These are phyloP conservation scores for Boletus pseudopeckii DNA, from an alignment of 768 basidiomycete species.

Conservation along the genomic window DNA sequence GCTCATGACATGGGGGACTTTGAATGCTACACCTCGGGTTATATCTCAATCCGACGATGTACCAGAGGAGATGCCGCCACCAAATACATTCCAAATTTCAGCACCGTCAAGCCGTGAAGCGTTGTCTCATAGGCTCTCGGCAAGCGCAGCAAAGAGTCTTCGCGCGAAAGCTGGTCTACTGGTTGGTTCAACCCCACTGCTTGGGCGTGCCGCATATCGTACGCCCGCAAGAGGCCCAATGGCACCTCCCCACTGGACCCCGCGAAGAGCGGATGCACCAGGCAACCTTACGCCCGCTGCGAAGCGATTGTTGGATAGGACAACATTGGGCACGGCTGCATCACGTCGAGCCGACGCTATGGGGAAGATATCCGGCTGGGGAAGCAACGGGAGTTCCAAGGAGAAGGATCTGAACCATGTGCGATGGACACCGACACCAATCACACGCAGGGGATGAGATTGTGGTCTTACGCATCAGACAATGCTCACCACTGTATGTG, in stretches of 20 bases:
- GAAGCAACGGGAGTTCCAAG: constrained; percentile 39
- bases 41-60: constrained; percentile 63
- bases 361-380: constrained; percentile 58
- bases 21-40: constrained; percentile 88
- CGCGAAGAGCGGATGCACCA: constrained; percentile 64
- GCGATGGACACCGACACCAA: constrained; percentile 80
- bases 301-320: constrained; percentile 67
- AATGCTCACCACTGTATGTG: constrained; percentile 3
- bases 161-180: constrained; percentile 71
- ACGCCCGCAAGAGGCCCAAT: constrained; percentile 47
- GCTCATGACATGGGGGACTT: constrained; percentile 96
- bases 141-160: constrained; percentile 76
- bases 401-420: constrained; percentile 63
- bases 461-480: constrained; percentile 2
- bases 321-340: constrained; percentile 62
- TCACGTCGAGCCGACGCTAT: constrained; percentile 65
- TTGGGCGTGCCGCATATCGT: constrained; percentile 33
- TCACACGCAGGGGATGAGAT: constrained; percentile 33
- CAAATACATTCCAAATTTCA: constrained; percentile 72
- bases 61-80: constrained; percentile 38
- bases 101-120: constrained; percentile 77
- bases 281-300: constrained; percentile 88
- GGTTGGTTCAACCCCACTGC: constrained; percentile 34
- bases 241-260: constrained; percentile 80
- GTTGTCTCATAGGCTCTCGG: constrained; percentile 78